These are phyloP conservation scores for Aspergillus conjunctus DNA, from an alignment of 495 filamentous ascomycete species.

Conservation along the genomic window DNA sequence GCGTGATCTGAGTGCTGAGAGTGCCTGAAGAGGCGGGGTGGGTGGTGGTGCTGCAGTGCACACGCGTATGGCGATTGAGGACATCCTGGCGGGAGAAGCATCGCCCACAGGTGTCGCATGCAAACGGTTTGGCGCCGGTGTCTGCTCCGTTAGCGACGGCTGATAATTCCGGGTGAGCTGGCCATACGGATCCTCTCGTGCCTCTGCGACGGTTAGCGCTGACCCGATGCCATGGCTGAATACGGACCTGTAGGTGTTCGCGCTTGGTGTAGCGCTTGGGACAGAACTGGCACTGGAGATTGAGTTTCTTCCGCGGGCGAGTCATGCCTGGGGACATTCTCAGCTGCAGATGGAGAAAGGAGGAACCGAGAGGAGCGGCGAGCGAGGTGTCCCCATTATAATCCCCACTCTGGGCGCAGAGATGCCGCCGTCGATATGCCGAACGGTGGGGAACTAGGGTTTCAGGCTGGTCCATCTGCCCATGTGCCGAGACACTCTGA, in stretches of 20 bases:
- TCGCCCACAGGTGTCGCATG: neutral
- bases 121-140: constrained; percentile 1
- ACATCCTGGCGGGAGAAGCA: constrained; percentile 11
- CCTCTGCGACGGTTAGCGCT: neutral
- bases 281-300: constrained; percentile 4
- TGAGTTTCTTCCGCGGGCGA: constrained; percentile 8
- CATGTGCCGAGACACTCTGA: too few species aligned
- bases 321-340: constrained; percentile 3
- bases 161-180: neutral
- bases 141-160: neutral
- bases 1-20: neutral
- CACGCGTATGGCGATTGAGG: constrained; percentile 6
- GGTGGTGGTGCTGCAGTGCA: neutral
- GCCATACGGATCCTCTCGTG: constrained; percentile 5
- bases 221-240: too few species aligned
- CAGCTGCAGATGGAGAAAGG: neutral
- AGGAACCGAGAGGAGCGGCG: neutral
- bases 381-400: constrained; percentile 2
- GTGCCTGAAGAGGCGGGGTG: neutral
- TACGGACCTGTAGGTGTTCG: constrained; percentile 8
- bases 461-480: too few species aligned
- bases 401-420: constrained; percentile 1
- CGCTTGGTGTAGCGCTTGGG: constrained; percentile 14
- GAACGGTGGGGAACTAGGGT: constrained; percentile 7
- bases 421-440: neutral